phyloP scores from a whole-genome alignment of 208 protist genomes.

The Balamuthia mandrillaris region DNA sequence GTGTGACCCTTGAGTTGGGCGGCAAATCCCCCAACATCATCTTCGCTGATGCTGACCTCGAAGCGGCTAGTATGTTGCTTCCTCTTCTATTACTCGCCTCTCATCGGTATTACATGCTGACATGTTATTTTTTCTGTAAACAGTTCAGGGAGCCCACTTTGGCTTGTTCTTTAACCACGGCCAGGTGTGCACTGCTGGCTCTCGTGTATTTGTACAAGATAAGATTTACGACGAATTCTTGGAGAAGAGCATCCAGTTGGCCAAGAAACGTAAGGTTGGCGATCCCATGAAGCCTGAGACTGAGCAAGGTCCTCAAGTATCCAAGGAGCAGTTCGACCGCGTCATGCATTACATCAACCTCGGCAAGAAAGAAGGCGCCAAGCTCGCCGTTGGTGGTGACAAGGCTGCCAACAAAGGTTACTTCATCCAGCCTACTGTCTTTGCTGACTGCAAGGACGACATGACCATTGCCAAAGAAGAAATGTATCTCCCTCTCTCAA shows the following conservation, averaged over 20 bases:
- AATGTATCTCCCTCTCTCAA: too few species aligned
- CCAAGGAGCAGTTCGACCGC: background rate
- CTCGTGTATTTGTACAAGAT: conserved; percentile 1
- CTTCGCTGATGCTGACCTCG: conserved; percentile 77
- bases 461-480: conserved; percentile 38
- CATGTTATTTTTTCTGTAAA: background rate
- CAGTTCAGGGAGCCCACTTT: conserved; percentile 64
- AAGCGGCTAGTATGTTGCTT: conserved; percentile 52
- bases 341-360: background rate
- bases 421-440: conserved; percentile 42
- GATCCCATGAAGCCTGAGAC: conserved; percentile 52
- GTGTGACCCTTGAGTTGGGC: conserved; percentile 80
- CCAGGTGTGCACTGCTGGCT: conserved; percentile 29
- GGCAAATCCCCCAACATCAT: conserved; percentile 87
- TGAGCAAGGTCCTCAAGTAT: background rate
- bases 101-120: background rate
- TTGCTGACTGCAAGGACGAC: conserved; percentile 15
- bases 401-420: background rate
- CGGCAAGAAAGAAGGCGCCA: background rate
- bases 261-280: conserved; percentile 68
- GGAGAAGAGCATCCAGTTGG: conserved; percentile 45
- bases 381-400: background rate
- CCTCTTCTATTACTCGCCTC: background rate
- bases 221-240: conserved; percentile 26
- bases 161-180: conserved; percentile 37